These are phyloP conservation scores for Malassezia globosa DNA, from an alignment of 1,284 basidiomycete genomes.

Conservation along the genomic window DNA sequence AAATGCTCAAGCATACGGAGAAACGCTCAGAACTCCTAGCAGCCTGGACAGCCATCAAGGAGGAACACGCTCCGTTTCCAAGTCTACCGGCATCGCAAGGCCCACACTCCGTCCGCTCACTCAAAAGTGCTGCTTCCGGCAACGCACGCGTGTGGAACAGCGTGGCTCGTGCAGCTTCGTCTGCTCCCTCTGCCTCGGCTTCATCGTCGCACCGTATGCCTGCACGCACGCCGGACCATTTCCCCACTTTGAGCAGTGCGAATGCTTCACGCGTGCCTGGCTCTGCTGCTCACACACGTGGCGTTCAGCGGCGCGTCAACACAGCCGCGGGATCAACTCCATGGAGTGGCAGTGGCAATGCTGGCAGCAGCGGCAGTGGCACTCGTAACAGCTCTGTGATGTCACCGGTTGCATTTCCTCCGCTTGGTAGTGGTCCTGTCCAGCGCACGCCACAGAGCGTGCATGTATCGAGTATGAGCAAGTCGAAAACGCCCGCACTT, in stretches of 20 bases:
- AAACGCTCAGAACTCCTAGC: slow-evolving; percentile 64
- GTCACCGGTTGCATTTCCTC: slow-evolving; percentile 7
- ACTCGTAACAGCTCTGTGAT: slow-evolving; percentile 16
- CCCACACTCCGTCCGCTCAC: slow-evolving; percentile 55
- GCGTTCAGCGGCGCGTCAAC: slow-evolving; percentile 3
- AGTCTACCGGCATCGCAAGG: slow-evolving; percentile 31
- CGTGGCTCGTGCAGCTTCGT: slow-evolving; percentile 60
- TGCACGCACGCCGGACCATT: slow-evolving; percentile 21
- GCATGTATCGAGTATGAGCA: not conserved
- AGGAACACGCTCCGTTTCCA: slow-evolving; percentile 53
- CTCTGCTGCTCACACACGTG: slow-evolving; percentile 23
- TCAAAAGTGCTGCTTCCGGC: slow-evolving; percentile 60
- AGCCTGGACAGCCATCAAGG: slow-evolving; percentile 57
- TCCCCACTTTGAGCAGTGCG: slow-evolving; percentile 23
- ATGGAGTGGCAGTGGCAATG: not conserved
- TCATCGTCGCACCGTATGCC: slow-evolving; percentile 13
- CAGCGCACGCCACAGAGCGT: not conserved
- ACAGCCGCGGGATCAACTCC: not conserved
- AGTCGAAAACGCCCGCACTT: not conserved
- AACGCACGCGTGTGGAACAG: slow-evolving; percentile 68
- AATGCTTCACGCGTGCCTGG: slow-evolving; percentile 24
- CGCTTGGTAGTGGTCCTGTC: slow-evolving; percentile 6
- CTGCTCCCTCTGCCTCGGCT: too few relatives aligned
- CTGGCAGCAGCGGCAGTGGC: slow-evolving; percentile 1
- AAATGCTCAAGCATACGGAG: slow-evolving; percentile 56